Conservation (phyloP, 306 rosid species). For the Dalbergia cultrata region DNA sequence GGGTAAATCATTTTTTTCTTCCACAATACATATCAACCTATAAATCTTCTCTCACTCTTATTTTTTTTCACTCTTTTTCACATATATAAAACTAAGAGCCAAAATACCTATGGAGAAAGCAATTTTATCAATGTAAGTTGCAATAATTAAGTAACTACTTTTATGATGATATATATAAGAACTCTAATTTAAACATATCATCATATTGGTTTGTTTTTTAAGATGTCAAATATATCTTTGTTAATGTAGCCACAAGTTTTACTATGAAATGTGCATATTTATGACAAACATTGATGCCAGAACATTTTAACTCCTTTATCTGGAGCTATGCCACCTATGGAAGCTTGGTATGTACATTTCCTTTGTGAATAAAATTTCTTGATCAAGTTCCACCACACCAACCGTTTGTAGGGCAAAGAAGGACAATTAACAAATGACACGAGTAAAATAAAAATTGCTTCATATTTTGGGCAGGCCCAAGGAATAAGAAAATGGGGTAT, state of each 20-base stretch:
- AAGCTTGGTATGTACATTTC: no score
- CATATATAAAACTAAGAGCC: no score
- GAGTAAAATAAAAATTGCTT: background rate
- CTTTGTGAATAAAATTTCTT: no score
- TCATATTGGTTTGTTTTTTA: background rate
- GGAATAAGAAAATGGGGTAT: background rate
- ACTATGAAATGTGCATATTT: background rate
- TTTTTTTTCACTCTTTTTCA: no score
- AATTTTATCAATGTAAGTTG: conserved; percentile 10
- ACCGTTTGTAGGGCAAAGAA: background rate
- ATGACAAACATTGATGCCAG: background rate
- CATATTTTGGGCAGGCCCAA: background rate
- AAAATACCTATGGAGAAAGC: no score
- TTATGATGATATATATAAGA: background rate
- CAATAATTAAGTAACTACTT: conserved; percentile 1
- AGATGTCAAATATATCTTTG: background rate
- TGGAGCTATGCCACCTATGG: no score
- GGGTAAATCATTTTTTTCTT: no score
- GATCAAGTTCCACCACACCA: background rate
- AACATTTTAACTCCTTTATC: background rate
- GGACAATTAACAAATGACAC: background rate
- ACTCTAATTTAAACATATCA: conserved; percentile 4
- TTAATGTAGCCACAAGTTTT: background rate
- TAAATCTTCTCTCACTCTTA: no score
- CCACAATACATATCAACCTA: no score